Evolutionary conservation across 2,329 filamentous ascomycete species (phyloP), one percentile per base, ranked within the genome.

Genomic region (Aspergillus costaricaensis): DNA sequence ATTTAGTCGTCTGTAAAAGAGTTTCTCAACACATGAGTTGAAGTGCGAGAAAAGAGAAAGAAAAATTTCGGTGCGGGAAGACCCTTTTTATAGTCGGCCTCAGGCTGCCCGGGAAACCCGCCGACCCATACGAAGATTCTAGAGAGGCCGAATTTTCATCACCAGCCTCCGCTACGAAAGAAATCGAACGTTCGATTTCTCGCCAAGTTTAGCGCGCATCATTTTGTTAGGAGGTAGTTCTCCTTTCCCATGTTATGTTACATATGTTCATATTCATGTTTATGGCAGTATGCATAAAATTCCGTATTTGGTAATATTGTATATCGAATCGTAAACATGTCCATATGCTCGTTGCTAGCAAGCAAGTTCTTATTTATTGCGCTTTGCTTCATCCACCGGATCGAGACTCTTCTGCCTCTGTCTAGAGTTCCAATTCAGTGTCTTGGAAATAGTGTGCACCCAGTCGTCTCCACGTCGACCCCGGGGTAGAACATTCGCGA

Each of bases 391-490:
- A 7, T 38, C 27, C 48, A 60, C 48, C 64, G 68, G 55, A 67
- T 72, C 56, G 17, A 74, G 77, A 54, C 70, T 71, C 66, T 81
- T 82, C 61, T 79, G 80, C 62, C 73, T 76, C 60, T 80, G 75
- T 60, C 81, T 74, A 5, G 78, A 80, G 62, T 82, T 82, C 81
- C 81, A 83, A 61, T 82, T 80, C 62, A 83, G 62, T 2, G 80
- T 82, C 63, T 80, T 79, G 1, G 78, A 81, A 52, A 83, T 81
- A 64, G 79, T 81, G 44, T 79, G 77, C 55, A 83, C 76, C 81
- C 81, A 83, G 51, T 81, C 80, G 59, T 82, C 79, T 30, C 78
- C 79, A 10, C 78, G 74, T 43, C 75, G 72, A 6, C 72, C 74
- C 6, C 74, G 71, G 4, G 79, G 80, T 64, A 81, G 70, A 27